Percentiles rank a stretch among this genome's conserved stretches.
Conservation (phyloP, 345 rosid species). For the Populus deltoides region DNA sequence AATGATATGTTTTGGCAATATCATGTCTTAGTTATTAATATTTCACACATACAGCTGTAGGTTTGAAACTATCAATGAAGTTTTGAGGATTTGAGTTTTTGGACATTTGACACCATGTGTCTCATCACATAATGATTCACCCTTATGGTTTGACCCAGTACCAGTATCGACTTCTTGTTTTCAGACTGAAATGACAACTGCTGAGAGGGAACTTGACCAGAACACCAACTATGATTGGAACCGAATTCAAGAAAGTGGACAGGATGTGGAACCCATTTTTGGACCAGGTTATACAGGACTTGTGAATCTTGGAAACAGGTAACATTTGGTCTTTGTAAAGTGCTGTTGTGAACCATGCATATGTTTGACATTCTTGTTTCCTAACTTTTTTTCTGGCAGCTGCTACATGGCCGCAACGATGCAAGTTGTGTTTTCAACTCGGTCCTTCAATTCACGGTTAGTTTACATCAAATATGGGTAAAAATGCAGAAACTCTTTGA, state of each 20-base stretch:
- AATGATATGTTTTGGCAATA: not conserved
- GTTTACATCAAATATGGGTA: slow-evolving; percentile 15
- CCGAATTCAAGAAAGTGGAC: slow-evolving; percentile 98
- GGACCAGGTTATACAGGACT: slow-evolving; percentile 99
- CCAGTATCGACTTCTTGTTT: slow-evolving; percentile 5
- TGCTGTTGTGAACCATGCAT: slow-evolving; percentile 8
- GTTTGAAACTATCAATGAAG: not conserved
- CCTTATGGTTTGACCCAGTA: not conserved
- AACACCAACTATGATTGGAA: slow-evolving; percentile 97
- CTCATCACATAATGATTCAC: not conserved
- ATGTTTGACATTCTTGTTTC: slow-evolving; percentile 12
- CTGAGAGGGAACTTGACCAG: slow-evolving; percentile 99
- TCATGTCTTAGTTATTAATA: not conserved
- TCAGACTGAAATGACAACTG: slow-evolving; percentile 99
- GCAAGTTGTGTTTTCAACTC: slow-evolving; percentile 87
- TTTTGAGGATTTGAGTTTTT: not conserved
- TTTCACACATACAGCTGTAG: not conserved
- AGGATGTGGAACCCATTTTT: slow-evolving; percentile 70
- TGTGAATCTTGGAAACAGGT: slow-evolving; percentile 97
- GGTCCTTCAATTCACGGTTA: slow-evolving; percentile 64
- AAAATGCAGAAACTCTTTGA: not conserved
- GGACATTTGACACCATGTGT: not conserved
- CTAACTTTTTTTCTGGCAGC: slow-evolving; percentile 46
- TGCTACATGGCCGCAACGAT: slow-evolving; percentile 99
- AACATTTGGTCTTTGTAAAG: slow-evolving; percentile 8